These are phyloP conservation scores for Hysterium pulicare DNA, from an alignment of 2,329 filamentous ascomycete genomes.

Conservation along the genomic window DNA sequence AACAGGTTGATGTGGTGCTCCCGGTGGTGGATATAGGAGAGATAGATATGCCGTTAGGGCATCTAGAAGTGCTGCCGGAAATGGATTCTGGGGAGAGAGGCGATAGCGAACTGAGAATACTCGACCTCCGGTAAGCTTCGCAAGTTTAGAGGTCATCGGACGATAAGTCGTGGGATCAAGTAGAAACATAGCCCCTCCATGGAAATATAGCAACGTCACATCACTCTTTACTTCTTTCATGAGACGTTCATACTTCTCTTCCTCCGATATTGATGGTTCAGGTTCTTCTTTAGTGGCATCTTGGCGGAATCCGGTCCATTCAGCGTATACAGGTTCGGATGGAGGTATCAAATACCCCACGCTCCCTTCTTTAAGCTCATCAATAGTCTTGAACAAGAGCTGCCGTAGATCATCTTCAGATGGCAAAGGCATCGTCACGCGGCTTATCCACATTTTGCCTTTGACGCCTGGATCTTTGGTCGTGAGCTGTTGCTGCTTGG, in stretches of 20 bases:
- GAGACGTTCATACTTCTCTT: slow-evolving; percentile 62
- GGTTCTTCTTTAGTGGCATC: slow-evolving; percentile 49
- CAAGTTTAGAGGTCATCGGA: slow-evolving; percentile 55
- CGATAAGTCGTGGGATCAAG: slow-evolving; percentile 69
- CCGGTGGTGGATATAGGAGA: slow-evolving; percentile 67
- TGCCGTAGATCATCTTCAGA: slow-evolving; percentile 55
- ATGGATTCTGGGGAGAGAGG: slow-evolving; percentile 69
- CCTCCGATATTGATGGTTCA: slow-evolving; percentile 58
- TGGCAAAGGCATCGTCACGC: slow-evolving; percentile 61
- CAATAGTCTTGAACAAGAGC: slow-evolving; percentile 56
- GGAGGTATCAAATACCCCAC: slow-evolving; percentile 49
- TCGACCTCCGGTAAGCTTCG: slow-evolving; percentile 63
- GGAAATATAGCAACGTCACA: slow-evolving; percentile 68
- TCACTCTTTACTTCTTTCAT: slow-evolving; percentile 64
- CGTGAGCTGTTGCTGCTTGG: slow-evolving; percentile 56
- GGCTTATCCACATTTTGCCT: slow-evolving; percentile 78
- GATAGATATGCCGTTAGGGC: slow-evolving; percentile 69
- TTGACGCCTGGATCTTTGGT: slow-evolving; percentile 66
- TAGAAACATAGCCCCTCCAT: slow-evolving; percentile 72
- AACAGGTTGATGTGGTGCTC: slow-evolving; percentile 64
- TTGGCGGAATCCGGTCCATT: slow-evolving; percentile 71
- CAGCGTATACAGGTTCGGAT: slow-evolving; percentile 59
- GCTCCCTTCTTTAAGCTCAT: slow-evolving; percentile 47
- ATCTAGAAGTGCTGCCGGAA: slow-evolving; percentile 72
- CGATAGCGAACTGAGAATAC: slow-evolving; percentile 72